Evolutionary conservation across 148 eudicot genomes (phyloP).

Genomic region (Linanthus parryae): DNA sequence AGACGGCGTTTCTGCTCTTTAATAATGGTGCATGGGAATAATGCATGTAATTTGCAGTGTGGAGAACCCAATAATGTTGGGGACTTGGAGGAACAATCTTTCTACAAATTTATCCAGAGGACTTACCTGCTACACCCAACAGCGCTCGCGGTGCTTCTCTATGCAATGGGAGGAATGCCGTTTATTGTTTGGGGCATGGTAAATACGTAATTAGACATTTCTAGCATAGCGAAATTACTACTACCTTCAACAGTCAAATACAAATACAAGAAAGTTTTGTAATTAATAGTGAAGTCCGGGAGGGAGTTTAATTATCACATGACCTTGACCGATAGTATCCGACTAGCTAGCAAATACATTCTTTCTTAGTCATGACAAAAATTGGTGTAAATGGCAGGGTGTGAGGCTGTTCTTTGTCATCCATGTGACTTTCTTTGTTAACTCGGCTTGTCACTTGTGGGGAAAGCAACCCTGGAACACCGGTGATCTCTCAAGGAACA

Average conservation of each 20-base stretch:
- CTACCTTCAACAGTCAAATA: too few relatives aligned
- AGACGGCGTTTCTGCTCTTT: not conserved
- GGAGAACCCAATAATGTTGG: slow-evolving; percentile 65
- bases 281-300: too few relatives aligned
- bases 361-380: too few relatives aligned
- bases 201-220: too few relatives aligned
- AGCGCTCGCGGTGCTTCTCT: slow-evolving; percentile 45
- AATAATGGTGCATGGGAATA: not conserved
- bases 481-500: slow-evolving; percentile 62
- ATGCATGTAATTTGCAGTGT: slow-evolving; percentile 55
- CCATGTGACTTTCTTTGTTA: slow-evolving; percentile 67
- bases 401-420: slow-evolving; percentile 55
- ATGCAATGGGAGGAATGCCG: slow-evolving; percentile 70
- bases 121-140: slow-evolving; percentile 58
- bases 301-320: too few relatives aligned
- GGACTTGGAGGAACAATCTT: slow-evolving; percentile 70
- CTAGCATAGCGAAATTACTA: too few relatives aligned
- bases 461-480: slow-evolving; percentile 78
- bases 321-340: too few relatives aligned
- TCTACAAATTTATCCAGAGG: slow-evolving; percentile 50
- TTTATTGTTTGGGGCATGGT: slow-evolving; percentile 92
- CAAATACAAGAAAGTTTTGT: too few relatives aligned
- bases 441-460: slow-evolving; percentile 84
- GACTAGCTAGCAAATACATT: too few relatives aligned
- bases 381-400: too few relatives aligned